Percentiles rank a stretch among this genome's conserved stretches.
phyloP scores from a whole-genome alignment of 371 early-diverging fungal species.

The Circinella minor region DNA sequence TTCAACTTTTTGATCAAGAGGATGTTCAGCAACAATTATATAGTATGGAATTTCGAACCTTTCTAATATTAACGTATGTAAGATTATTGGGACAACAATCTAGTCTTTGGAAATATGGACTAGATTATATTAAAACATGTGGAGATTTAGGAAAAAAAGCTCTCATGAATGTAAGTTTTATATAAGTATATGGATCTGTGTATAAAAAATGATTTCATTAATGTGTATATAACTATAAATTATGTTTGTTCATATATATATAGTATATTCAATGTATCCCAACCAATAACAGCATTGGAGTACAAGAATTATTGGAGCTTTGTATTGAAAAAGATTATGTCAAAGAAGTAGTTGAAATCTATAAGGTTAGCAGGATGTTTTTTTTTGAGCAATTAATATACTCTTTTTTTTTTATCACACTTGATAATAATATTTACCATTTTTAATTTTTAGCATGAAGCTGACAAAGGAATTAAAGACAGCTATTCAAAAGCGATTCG shows the following conservation, averaged over 20 bases:
- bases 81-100: not conserved
- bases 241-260: not conserved
- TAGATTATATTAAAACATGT: not conserved
- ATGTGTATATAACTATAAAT: too few relatives aligned
- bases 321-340: not conserved
- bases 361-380: not conserved
- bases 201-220: too few relatives aligned
- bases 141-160: not conserved
- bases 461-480: not conserved
- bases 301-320: not conserved
- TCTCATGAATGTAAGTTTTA: not conserved
- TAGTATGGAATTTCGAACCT: not conserved
- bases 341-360: not conserved
- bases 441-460: not conserved
- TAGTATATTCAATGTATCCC: conserved; percentile 4
- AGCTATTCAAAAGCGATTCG: not conserved
- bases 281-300: not conserved
- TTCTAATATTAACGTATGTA: not conserved
- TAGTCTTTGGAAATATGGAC: not conserved
- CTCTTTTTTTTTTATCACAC: too few relatives aligned
- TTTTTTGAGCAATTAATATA: too few relatives aligned
- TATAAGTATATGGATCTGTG: too few relatives aligned
- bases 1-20: not conserved
- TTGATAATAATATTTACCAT: too few relatives aligned
- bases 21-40: not conserved